Evolutionary conservation across 2,329 filamentous ascomycete genomes (phyloP).

Genomic region (Coniochaeta prunicola): DNA sequence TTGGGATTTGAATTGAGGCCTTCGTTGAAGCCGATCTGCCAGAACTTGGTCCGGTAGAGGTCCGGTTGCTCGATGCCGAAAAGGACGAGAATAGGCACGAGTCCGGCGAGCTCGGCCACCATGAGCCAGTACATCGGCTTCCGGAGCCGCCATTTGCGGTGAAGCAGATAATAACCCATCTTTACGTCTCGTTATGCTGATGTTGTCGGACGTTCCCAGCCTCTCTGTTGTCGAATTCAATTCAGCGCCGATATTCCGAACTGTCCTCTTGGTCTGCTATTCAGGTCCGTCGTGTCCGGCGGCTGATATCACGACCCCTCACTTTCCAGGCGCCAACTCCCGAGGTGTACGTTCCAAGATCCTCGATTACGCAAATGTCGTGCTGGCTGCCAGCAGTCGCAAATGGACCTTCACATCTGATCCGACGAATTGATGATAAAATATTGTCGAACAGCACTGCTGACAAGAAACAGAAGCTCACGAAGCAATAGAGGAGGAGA

Average conservation of each 20-base stretch:
- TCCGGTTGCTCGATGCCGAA: conserved; percentile 69
- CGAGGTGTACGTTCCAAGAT: background rate
- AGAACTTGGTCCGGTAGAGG: conserved; percentile 63
- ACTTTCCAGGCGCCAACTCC: background rate
- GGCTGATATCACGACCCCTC: background rate
- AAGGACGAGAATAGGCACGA: conserved; percentile 59
- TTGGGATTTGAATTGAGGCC: conserved; percentile 69
- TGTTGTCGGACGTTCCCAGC: background rate
- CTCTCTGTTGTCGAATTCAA: background rate
- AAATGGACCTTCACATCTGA: background rate
- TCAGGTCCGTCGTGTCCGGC: background rate
- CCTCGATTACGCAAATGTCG: background rate
- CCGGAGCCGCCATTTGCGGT: conserved; percentile 50
- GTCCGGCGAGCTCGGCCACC: conserved; percentile 56
- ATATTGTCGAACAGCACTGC: background rate
- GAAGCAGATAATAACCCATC: conserved; percentile 49
- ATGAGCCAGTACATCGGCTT: conserved; percentile 57
- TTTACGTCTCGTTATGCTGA: conserved; percentile 2
- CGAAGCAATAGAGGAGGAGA: background rate
- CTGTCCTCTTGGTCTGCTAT: background rate
- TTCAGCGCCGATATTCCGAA: background rate
- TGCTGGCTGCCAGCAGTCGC: background rate
- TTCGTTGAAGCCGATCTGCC: conserved; percentile 63
- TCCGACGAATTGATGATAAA: background rate
- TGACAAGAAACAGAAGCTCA: background rate